These are phyloP conservation scores for Boletus reticulatus DNA, from an alignment of 768 basidiomycete genomes.

Conservation along the genomic window DNA sequence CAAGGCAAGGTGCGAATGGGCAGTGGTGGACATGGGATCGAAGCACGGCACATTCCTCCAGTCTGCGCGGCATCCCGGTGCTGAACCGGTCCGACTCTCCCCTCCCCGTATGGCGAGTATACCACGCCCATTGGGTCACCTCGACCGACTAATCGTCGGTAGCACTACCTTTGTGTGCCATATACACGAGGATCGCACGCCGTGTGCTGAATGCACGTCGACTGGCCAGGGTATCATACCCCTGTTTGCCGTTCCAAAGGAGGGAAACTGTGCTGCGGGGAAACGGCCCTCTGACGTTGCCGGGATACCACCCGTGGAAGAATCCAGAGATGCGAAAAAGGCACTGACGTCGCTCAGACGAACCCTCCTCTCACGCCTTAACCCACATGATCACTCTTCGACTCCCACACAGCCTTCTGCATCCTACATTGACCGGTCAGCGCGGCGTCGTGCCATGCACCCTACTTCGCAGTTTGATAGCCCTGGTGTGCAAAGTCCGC, in stretches of 20 bases:
- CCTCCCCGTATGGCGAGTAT: conserved; percentile 65
- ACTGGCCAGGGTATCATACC: conserved; percentile 56
- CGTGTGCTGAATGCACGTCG: conserved; percentile 61
- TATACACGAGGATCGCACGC: conserved; percentile 58
- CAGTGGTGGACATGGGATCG: conserved; percentile 81
- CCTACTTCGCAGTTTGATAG: conserved; percentile 51
- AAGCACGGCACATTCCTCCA: conserved; percentile 79
- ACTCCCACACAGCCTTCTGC: conserved; percentile 11
- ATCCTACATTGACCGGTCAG: conserved; percentile 66
- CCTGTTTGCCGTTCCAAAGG: conserved; percentile 37
- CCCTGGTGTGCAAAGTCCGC: conserved; percentile 42
- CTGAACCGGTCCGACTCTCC: conserved; percentile 53
- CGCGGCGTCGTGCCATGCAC: conserved; percentile 61
- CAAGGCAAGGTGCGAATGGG: conserved; percentile 55
- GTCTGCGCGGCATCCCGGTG: conserved; percentile 14
- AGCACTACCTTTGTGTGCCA: conserved; percentile 70
- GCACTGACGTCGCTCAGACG: conserved; percentile 66
- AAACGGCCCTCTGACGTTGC: conserved; percentile 22
- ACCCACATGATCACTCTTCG: conserved; percentile 15
- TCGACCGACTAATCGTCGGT: conserved; percentile 66
- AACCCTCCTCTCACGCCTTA: conserved; percentile 55
- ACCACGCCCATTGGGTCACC: conserved; percentile 59
- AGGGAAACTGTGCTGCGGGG: conserved; percentile 13
- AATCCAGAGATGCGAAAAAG: conserved; percentile 54
- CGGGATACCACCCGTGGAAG: conserved; percentile 7